Base-by-base conservation (phyloP, 257 asterid genomes). In the Datura wrightii region DNA sequence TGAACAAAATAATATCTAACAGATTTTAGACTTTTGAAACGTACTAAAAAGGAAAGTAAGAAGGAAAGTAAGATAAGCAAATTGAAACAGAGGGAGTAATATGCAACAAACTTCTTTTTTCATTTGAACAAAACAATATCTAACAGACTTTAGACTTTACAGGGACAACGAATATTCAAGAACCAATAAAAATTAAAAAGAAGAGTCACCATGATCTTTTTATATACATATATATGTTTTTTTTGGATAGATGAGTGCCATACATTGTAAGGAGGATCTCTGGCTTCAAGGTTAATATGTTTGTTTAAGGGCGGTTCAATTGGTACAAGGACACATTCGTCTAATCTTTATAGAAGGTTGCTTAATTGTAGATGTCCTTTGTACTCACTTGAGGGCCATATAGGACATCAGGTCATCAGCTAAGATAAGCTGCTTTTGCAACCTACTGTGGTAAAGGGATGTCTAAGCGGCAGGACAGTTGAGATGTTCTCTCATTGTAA, bases 391-490 rank as follows among this genome's bases (percentile, higher is more conserved):
- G 70, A 62, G 70, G 36, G 18, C 37, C 70, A 62, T 31, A 31
- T 31, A 62, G 16, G 70, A 62, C 16, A 62, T 62, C 70, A 24
- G 16, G 56, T 52, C 56, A 52, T 52, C 56, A 3, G 56, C 70
- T 60, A 60, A 60, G 67, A 60, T 60, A 60, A 60, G 67, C 39
- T n/a, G 39, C 67, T 60, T 60, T n/a, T 71, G 79, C 79, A 42
- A 71, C 79, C 55, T 71, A 71, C 16, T 71, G 6, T 10, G 2
- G 79, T 9, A n/a, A 71, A 44, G 9, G 79, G 34, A 71, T 71
- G 55, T n/a, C 37, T 42, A n/a, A 71, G 37, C 2, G 15, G 14
- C n/a, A 71, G 39, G 9, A 71, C 31, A 71, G 15, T 71, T 71
- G 34, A 71, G 36, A 71, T 46, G n/a, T 11, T 72, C 18, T 72